phyloP scores from a whole-genome alignment of 805 yeast species.

The Wickerhamomyces mucosus region DNA sequence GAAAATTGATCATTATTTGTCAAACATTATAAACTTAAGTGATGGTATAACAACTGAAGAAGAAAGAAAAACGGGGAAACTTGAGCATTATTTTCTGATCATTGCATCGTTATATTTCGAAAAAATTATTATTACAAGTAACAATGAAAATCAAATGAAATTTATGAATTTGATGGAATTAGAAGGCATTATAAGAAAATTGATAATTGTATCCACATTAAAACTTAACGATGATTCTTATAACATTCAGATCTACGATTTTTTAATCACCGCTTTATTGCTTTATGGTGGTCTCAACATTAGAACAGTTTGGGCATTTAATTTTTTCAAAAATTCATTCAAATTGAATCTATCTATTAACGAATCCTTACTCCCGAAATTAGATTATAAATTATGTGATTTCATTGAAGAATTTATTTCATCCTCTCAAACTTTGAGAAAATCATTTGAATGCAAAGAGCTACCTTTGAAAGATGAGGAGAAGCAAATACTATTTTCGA shows the following conservation, averaged over 20 bases:
- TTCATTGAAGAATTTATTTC: constrained; percentile 1
- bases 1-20: constrained; percentile 3
- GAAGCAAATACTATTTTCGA: constrained; percentile 2
- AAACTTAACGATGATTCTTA: constrained; percentile 28
- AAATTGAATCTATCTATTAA: not conserved
- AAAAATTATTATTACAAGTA: constrained; percentile 1
- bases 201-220: constrained; percentile 9
- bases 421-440: constrained; percentile 1
- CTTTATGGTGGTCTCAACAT: constrained; percentile 36
- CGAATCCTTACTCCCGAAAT: too few relatives aligned
- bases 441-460: constrained; percentile 1
- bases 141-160: not conserved
- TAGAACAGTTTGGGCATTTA: constrained; percentile 33
- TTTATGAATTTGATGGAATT: constrained; percentile 1
- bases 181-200: constrained; percentile 9
- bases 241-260: constrained; percentile 24
- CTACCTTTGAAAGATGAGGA: not conserved
- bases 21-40: constrained; percentile 4
- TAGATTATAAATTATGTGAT: too few relatives aligned
- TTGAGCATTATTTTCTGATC: constrained; percentile 7
- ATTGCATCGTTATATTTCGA: constrained; percentile 9
- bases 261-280: constrained; percentile 32
- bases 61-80: constrained; percentile 5
- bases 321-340: constrained; percentile 24
- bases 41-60: not conserved